Percentiles rank a stretch among this genome's conserved stretches.
Evolutionary conservation across 2,329 filamentous ascomycete species (phyloP).

Genomic region (Lanzia echinophila): DNA sequence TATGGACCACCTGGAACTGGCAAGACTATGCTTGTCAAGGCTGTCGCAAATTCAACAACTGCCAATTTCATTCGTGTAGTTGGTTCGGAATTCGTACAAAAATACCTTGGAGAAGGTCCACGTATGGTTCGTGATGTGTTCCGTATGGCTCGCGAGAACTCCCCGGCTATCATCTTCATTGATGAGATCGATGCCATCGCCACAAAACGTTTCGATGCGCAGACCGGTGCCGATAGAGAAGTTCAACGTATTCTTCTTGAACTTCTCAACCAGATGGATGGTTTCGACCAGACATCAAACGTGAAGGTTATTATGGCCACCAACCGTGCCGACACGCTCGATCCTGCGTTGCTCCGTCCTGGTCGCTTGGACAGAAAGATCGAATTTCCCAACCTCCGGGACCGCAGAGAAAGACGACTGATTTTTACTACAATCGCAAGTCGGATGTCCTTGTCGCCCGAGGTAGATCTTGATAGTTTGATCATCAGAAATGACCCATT

Average conservation of each 20-base stretch:
- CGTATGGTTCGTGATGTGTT: conserved; percentile 99
- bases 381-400: conserved; percentile 91
- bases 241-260: conserved; percentile 98
- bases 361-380: conserved; percentile 97
- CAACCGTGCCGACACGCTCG: conserved; percentile 93
- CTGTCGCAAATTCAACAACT: conserved; percentile 95
- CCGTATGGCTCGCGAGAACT: conserved; percentile 97
- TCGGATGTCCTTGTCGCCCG: conserved; percentile 95
- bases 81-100: conserved; percentile 97
- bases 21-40: conserved; percentile 97
- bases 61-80: conserved; percentile 98
- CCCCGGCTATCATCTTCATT: conserved; percentile 98
- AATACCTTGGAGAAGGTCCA: conserved; percentile 94
- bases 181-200: conserved; percentile 99
- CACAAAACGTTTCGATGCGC: conserved; percentile 97
- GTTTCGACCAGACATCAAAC: conserved; percentile 97
- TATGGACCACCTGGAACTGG: conserved; percentile 95
- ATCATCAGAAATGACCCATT: conserved; percentile 96
- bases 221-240: conserved; percentile 95
- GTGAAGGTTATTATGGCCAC: conserved; percentile 99
- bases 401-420: conserved; percentile 87
- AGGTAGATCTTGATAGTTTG: conserved; percentile 91
- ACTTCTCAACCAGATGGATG: conserved; percentile 98
- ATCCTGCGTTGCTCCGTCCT: conserved; percentile 88
- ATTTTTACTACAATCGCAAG: conserved; percentile 96